Base-by-base conservation (phyloP, 2,329 filamentous ascomycete genomes). In the Xylogone sp. region DNA sequence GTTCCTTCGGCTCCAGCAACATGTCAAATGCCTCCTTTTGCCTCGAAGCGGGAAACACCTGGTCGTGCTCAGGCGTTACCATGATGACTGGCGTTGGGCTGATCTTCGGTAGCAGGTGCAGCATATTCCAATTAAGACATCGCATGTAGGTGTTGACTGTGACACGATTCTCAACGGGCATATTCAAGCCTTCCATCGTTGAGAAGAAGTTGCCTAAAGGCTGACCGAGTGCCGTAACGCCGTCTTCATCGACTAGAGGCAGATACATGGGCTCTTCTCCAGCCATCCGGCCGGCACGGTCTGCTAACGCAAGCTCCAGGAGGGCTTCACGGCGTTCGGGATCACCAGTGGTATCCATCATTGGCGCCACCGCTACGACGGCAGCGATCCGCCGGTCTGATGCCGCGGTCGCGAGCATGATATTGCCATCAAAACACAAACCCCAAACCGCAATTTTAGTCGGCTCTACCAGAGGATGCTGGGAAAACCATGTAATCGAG, bases 371-470 rank as follows among this genome's bases (percentile, higher is more conserved):
- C 6, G 61, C 56, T 10, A 70, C 51, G 3, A 70, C 67, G 20
- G 60, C 63, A 49, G 69, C 70, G 29, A 71, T 66, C 39, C 70
- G 58, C 16, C 61, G 62, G 53, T 75, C 71, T 1, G 67, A 55
- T 7, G 70, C 70, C n/a, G 65, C 70, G 21, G 70, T 63, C 21
- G 56, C 61, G 1, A 73, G 53, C 5, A 68, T 68, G 53, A 71
- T 63, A 10, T 65, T 68, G n/a, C 67, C 70, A 42, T 59, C 59
- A 53, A 69, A 67, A 16, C 64, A 65, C 42, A 59, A 58, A 3
- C 70, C 70, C 67, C 69, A 73, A 29, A 70, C 60, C n/a, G 57
- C 66, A 43, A 72, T 69, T n/a, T n/a, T n/a, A n/a, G n/a, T 18
- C 56, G 58, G 12, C 55, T 49, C 63, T 3, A 72, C 65, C 24